A percentile compares a stretch with the other conserved stretches of the same genome.
Conservation (phyloP, 176 grass and related monocot genomes). For the Triticum urartu region DNA sequence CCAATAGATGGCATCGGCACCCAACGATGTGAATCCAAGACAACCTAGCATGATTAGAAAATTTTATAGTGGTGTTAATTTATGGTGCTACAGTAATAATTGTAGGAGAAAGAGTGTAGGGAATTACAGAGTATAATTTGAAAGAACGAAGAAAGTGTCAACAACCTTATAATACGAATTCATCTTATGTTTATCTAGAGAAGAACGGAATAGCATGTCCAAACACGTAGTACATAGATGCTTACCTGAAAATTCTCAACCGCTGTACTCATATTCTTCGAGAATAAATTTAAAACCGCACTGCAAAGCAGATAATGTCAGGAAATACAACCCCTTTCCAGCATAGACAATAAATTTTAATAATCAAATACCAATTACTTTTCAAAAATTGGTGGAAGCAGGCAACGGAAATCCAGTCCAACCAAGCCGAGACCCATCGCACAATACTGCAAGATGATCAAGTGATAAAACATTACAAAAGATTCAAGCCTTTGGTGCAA, state of each 20-base stretch:
- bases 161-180: neutral
- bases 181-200: conserved; percentile 10
- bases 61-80: neutral
- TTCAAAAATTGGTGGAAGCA: conserved; percentile 96
- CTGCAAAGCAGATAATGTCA: conserved; percentile 51
- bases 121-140: neutral
- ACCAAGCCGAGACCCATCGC: conserved; percentile 97
- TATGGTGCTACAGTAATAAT: neutral
- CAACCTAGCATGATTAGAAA: conserved; percentile 46
- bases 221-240: neutral
- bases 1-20: conserved; percentile 96
- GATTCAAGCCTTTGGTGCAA: neutral
- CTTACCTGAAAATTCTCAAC: conserved; percentile 97
- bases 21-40: conserved; percentile 98
- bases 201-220: conserved; percentile 1
- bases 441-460: conserved; percentile 80
- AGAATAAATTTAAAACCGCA: conserved; percentile 87
- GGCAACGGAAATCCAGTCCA: conserved; percentile 88
- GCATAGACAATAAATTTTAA: neutral
- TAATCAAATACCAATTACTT: conserved; percentile 54
- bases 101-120: neutral
- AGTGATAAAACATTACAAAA: conserved; percentile 9
- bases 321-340: conserved; percentile 1
- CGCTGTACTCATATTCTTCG: conserved; percentile 82
- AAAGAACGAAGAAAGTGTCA: neutral